phyloP scores from a whole-genome alignment of 805 yeast species.

The Candida ascalaphidarum region DNA sequence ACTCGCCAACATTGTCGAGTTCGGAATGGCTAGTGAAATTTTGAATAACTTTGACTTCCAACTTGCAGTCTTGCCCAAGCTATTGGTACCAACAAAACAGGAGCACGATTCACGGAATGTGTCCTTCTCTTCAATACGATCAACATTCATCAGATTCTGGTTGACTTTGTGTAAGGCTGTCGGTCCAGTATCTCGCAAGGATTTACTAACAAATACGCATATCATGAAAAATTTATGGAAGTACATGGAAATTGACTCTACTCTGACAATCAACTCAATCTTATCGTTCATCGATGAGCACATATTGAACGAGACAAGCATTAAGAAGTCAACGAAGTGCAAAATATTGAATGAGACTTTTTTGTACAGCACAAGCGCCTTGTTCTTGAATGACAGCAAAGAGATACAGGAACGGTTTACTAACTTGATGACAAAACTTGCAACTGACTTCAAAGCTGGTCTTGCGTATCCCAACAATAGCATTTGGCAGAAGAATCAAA shows the following conservation, averaged over 20 bases:
- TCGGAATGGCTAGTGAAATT: slow-evolving; percentile 46
- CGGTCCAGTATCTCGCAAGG: slow-evolving; percentile 53
- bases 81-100: slow-evolving; percentile 44
- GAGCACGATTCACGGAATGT: slow-evolving; percentile 10
- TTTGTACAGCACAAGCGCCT: slow-evolving; percentile 45
- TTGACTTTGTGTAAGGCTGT: slow-evolving; percentile 40
- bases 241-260: slow-evolving; percentile 48
- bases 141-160: slow-evolving; percentile 55
- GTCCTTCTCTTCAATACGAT: slow-evolving; percentile 39
- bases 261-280: slow-evolving; percentile 28
- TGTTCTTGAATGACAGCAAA: slow-evolving; percentile 25
- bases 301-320: slow-evolving; percentile 51
- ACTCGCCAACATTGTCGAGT: slow-evolving; percentile 42
- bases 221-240: slow-evolving; percentile 64
- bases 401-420: slow-evolving; percentile 26
- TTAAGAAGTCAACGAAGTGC: slow-evolving; percentile 62
- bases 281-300: slow-evolving; percentile 39
- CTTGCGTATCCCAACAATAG: slow-evolving; percentile 38
- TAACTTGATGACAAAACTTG: slow-evolving; percentile 39
- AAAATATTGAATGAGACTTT: slow-evolving; percentile 74
- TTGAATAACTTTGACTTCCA: slow-evolving; percentile 62
- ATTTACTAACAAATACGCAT: slow-evolving; percentile 47
- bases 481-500: slow-evolving; percentile 32
- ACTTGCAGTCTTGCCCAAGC: slow-evolving; percentile 50
- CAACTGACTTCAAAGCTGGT: slow-evolving; percentile 44